A percentile compares a stretch with the other conserved stretches of the same genome.
Conservation (phyloP, 2,329 filamentous ascomycete species). For the Fusarium sp. region DNA sequence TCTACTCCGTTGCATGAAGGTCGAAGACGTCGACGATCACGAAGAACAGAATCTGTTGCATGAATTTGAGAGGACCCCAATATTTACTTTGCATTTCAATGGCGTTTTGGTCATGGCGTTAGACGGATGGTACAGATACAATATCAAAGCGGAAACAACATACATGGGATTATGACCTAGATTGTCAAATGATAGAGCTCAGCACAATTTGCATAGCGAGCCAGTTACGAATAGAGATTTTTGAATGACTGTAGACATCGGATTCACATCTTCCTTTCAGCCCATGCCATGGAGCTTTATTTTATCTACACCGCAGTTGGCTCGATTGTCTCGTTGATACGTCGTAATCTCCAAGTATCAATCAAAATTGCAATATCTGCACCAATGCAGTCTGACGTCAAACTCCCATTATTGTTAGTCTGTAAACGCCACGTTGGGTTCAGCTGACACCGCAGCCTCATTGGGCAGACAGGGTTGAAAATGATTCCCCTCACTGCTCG, state of each 20-base stretch:
- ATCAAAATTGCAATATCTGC: too few species aligned
- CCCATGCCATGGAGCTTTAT: too few species aligned
- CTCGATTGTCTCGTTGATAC: too few species aligned
- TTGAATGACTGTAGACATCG: too few species aligned
- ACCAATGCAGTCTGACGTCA: background rate
- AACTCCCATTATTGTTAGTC: rapidly evolving
- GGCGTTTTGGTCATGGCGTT: slow-evolving; percentile 4
- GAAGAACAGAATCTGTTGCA: background rate
- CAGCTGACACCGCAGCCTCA: background rate
- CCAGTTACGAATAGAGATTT: background rate
- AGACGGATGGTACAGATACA: background rate
- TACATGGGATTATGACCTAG: slow-evolving; percentile 1
- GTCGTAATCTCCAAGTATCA: rapidly evolving
- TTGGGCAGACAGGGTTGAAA: background rate
- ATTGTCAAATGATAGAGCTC: slow-evolving; percentile 1
- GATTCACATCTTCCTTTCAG: too few species aligned
- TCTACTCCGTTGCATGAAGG: slow-evolving; percentile 22
- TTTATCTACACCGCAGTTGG: too few species aligned
- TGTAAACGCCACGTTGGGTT: rapidly evolving
- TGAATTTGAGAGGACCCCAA: background rate
- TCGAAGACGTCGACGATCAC: slow-evolving; percentile 6
- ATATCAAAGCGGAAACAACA: slow-evolving; percentile 1
- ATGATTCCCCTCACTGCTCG: background rate
- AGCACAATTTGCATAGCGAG: background rate
- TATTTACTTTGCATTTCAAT: background rate